Base-by-base conservation (phyloP, 768 basidiomycete genomes). In the Suillus ampliporus region DNA sequence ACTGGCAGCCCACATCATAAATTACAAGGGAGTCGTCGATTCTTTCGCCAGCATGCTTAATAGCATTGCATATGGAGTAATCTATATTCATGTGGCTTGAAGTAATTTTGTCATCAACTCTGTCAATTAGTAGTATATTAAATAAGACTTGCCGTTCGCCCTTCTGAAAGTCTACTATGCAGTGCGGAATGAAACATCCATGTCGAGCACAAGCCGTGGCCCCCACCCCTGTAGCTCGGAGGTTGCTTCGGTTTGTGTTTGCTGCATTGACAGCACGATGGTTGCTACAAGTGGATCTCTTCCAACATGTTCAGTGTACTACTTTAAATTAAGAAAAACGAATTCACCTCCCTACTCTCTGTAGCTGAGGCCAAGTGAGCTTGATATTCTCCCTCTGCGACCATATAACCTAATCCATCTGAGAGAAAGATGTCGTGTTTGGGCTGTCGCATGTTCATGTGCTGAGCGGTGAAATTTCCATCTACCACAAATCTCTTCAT, bases 1-100 rank as follows among this genome's bases (percentile, higher is more conserved):
- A 77, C 44, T 74, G 64, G 34, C 74, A 78, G 3, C 64, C 62
- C 8, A 77, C 68, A 65, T 77, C 75, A 63, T 78, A 77, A 0
- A 74, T 70, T 8, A 74, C 47, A 0, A 69, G 2, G 2, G 44
- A 52, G 1, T 46, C 56, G 11, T 50, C 15, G 4, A 68, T 50
- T 4, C 48, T 56, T 7, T 44, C 21, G 3, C 58, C 61, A 0
- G 65, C 60, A n/a, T 68, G 65, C 0, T 38, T 44, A 0, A 77
- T 11, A 0, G 68, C 69, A 2, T 73, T 64, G 19, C 64, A 68
- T 17, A 74, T 58, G 0, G 68, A 61, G 50, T 71, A 76, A 43
- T 76, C 69, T 5, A 76, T 66, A 47, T 76, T 75, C 15, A 67
- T 67, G 10, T 76, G 72, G 47, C 72, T 74, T 35, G 15, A 37